phyloP scores from a whole-genome alignment of 2,329 filamentous ascomycete species.

The Mycosphaerelloides madeirae region DNA sequence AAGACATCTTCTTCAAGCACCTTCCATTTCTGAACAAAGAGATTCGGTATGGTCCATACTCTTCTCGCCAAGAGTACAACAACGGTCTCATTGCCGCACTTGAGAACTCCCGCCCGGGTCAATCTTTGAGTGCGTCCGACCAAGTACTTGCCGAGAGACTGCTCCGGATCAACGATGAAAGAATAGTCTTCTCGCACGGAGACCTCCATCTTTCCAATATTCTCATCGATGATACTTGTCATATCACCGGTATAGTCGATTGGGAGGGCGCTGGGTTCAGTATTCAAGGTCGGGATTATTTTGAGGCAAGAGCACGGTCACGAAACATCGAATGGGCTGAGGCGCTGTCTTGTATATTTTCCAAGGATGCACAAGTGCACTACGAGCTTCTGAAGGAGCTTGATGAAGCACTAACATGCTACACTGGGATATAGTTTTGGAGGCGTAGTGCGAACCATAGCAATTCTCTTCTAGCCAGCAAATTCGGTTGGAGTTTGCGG shows the following conservation, averaged over 20 bases:
- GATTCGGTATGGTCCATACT: constrained; percentile 4
- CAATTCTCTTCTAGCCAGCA: no score
- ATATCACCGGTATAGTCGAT: constrained; percentile 3
- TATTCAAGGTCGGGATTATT: constrained; percentile 8
- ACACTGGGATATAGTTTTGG: no score
- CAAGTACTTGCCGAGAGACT: background rate
- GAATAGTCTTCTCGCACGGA: constrained; percentile 1
- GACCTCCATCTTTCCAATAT: constrained; percentile 4
- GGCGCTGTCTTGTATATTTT: constrained; percentile 3
- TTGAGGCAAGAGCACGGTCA: constrained; percentile 3
- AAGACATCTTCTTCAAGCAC: constrained; percentile 9
- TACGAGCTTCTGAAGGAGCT: constrained; percentile 3
- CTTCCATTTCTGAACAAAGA: constrained; percentile 1
- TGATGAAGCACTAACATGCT: constrained; percentile 7
- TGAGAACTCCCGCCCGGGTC: constrained; percentile 3
- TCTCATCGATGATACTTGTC: background rate
- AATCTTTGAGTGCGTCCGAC: background rate
- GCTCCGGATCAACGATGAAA: background rate
- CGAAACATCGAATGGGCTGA: background rate
- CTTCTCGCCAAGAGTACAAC: constrained; percentile 8
- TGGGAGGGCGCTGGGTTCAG: constrained; percentile 9
- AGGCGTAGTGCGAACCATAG: no score
- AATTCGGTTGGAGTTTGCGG: no score
- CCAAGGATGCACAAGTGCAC: background rate
- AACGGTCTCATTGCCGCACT: constrained; percentile 6